Base-by-base conservation (phyloP, 306 rosid species). In the Cucurbita argyrosperma region DNA sequence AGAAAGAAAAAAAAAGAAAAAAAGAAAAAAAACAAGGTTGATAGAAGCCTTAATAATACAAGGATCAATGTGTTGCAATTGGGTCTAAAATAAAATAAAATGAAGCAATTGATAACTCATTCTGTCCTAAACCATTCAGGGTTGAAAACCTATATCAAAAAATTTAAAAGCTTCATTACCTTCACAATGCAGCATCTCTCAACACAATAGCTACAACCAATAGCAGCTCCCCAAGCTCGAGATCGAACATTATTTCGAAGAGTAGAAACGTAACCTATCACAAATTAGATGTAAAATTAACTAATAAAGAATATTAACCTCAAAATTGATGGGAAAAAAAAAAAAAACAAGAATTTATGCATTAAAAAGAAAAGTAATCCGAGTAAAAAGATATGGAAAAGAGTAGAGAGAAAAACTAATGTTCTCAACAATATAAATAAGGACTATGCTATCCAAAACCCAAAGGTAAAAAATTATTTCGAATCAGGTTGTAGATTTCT, bases 141-240 rank as follows among this genome's bases (percentile, higher is more conserved):
- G 15, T 69, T 65, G 26, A 30, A 15, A 69, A 8, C 45, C 54
- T 0, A 15, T 49, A 12, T 26, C 43, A 46, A 26, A 15, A 69
- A 45, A 2, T 26, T 70, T 49, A 30, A 30, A 50, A 50, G 30
- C 46, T 70, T 50, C 19, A 83, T 49, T 73, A 92, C 98, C 98
- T 93, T 93, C 76, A 90, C 87, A 45, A 93, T 93, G 90, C 97
- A 93, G 69, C 98, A 93, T 74, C 88, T 85, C 83, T 93, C 97
- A 78, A 93, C 87, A 75, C 84, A 82, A 76, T 87, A 93, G 77
- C 98, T 93, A 84, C 98, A 90, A 77, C 98, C 97, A 85, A 88
- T 88, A 81, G 97, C 92, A 79, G 97, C 98, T 79, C 97, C 98
- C 98, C 98, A 93, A 6, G 97, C 97, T 64, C 98, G 98, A 26